phyloP scores from a whole-genome alignment of 1,284 basidiomycete species.

The Papiliotrema flavescens region DNA sequence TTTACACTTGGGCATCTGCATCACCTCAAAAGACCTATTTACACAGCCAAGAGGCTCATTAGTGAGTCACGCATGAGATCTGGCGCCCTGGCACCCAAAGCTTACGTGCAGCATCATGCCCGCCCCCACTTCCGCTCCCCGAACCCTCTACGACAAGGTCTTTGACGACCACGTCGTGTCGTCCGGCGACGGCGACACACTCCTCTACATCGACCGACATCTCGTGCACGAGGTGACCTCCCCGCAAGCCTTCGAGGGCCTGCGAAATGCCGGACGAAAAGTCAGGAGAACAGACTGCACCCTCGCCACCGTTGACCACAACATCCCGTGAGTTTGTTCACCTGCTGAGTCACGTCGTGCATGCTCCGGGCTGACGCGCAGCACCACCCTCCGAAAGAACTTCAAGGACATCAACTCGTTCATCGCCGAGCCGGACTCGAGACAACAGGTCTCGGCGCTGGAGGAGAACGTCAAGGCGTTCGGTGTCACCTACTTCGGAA shows the following conservation, averaged over 20 bases:
- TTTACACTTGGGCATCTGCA: not conserved
- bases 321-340: constrained; percentile 71
- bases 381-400: constrained; percentile 79
- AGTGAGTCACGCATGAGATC: no score
- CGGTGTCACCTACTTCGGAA: constrained; percentile 90
- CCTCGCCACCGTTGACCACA: constrained; percentile 91
- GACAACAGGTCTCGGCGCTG: constrained; percentile 83
- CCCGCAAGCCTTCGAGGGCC: constrained; percentile 92
- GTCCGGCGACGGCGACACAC: constrained; percentile 75
- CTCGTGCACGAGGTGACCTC: constrained; percentile 94
- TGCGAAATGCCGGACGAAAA: constrained; percentile 75
- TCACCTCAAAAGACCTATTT: no score
- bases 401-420: constrained; percentile 73
- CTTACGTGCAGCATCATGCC: constrained; percentile 40
- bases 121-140: constrained; percentile 54
- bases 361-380: constrained; percentile 35
- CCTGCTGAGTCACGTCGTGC: not conserved
- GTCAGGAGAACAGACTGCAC: constrained; percentile 92
- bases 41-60: no score
- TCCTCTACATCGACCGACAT: constrained; percentile 94
- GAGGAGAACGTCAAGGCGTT: constrained; percentile 96
- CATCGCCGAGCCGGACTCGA: constrained; percentile 82
- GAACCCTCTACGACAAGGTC: constrained; percentile 92
- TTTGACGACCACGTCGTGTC: constrained; percentile 90
- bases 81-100: not conserved